Evolutionary conservation across 225 moss, liverwort and hornwort species (phyloP), one percentile per base, ranked within the genome.

Genomic region (Polytrichum commune): DNA sequence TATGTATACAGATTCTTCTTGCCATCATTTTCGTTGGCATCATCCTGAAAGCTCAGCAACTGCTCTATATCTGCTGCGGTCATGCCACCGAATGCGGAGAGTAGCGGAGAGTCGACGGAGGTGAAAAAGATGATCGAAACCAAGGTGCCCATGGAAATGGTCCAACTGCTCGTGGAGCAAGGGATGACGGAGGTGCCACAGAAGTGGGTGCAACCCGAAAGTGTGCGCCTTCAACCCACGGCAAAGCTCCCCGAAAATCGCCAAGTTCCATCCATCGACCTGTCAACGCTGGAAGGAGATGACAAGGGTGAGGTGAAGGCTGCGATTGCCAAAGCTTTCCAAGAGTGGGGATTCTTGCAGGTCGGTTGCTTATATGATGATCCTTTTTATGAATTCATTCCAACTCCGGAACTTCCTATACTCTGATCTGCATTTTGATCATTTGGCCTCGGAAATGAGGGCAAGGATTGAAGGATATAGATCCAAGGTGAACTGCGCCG

Each of bases 341-440:
- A 80, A 63, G 80, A 74, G n/a, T 80, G 77, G 80, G 80, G 84
- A 56, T 84, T 77, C 72, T 80, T 84, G 55, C 84, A 84, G 84
- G 77, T 84, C 10, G 8, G 16, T 6, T 75, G 63, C 10, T 29
- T 32, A 4, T 13, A 10, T 23, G 23, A 20, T 56, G 30, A 6
- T 9, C 35, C 7, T 29, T 16, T 29, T 3, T 22, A 58, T 5
- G 23, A 58, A 58, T 19, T 20, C 3, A 46, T 46, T 13, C 38
- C 58, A 23, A 58, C 58, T 20, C 7, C 58, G 2, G 58, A 20
- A 58, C 20, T 20, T 23, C 58, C 22, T 58, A n/a, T 58, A n/a
- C n/a, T 58, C 23, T 23, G 20, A 23, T 8, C 6, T 58, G n/a
- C 22, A n/a, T 58, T 20, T 20, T 6, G 58, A 20, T 20, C 58